These are phyloP conservation scores for Cymbopogon flexuosus DNA, from an alignment of 202 grass and related monocot species.

Conservation along the genomic window DNA sequence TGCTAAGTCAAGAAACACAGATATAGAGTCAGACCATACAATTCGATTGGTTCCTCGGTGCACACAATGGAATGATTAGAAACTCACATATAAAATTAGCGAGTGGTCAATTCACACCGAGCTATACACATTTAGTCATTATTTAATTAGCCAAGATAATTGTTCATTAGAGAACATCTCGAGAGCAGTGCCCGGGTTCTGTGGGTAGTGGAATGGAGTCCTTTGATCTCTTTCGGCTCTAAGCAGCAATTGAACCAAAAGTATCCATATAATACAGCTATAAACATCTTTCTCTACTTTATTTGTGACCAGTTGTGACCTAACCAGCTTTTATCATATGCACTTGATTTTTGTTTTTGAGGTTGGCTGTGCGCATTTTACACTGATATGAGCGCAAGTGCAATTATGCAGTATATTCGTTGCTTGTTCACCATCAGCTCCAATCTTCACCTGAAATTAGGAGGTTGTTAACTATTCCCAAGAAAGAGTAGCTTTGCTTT, in stretches of 20 bases:
- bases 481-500: conserved; percentile 36
- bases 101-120: conserved; percentile 23
- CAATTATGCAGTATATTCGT: conserved; percentile 49
- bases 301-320: conserved; percentile 27
- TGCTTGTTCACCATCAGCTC: conserved; percentile 46
- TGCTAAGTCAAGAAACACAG: conserved; percentile 12
- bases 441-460: conserved; percentile 35
- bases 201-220: conserved; percentile 43
- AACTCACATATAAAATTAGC: conserved; percentile 32
- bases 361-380: background rate
- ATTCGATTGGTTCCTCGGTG: conserved; percentile 25
- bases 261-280: conserved; percentile 37
- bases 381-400: conserved; percentile 14
- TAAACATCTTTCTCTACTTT: conserved; percentile 39
- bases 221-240: conserved; percentile 66
- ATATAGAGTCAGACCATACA: conserved; percentile 11
- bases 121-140: conserved; percentile 35
- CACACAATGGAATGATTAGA: conserved; percentile 27
- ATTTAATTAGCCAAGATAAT: conserved; percentile 42
- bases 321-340: conserved; percentile 54
- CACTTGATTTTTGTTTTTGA: conserved; percentile 13
- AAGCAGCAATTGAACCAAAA: conserved; percentile 48
- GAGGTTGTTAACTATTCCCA: conserved; percentile 32
- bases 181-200: conserved; percentile 56
- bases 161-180: conserved; percentile 39